Base-by-base conservation (phyloP, 768 basidiomycete genomes). In the Panaeolus cyanescens region DNA sequence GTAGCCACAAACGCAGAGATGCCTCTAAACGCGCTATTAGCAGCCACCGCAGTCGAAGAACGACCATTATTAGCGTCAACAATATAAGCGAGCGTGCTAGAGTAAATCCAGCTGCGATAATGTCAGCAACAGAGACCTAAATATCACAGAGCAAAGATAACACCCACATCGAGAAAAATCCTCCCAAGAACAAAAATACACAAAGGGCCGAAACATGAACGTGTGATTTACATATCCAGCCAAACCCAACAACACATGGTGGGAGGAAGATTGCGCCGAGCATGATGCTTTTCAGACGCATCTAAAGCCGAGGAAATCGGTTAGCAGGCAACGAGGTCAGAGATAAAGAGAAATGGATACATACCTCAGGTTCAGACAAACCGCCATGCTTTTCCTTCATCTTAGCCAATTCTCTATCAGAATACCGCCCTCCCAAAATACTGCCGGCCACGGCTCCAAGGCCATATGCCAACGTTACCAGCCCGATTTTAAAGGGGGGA, bases 21-120 rank as follows among this genome's bases (percentile, higher is more conserved):
- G 0, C 94, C 92, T 54, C 94, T 83, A 72, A 90, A 90, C 31
- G 83, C 83, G 59, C 89, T 91, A 71, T 96, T 96, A 30, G 82
- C 75, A 0, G 93, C 92, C 6, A 86, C 84, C 1, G 91, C 92
- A 2, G 85, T 85, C 4, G 89, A 86, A 2, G 91, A 91, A 30
- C 91, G 83, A 8, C 94, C 95, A 5, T 80, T 78, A 70, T 96
- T 97, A 4, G 92, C 86, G 66, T 97, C 94, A 15, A 95, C 92
- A 32, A 95, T 80, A 67, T 95, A 96, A 0, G 94, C 90, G 31
- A 96, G 74, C 0, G 90, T 73, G 59, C 74, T 77, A 6, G 74
- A 53, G 42, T 77, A 75, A 10, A 68, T 71, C 74, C 76, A 80
- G 56, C 79, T 80, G 13, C 3, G 25, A 42, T 31, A 10, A 55